Base-by-base conservation (phyloP, 495 filamentous ascomycete species). In the Zalerion maritima region DNA sequence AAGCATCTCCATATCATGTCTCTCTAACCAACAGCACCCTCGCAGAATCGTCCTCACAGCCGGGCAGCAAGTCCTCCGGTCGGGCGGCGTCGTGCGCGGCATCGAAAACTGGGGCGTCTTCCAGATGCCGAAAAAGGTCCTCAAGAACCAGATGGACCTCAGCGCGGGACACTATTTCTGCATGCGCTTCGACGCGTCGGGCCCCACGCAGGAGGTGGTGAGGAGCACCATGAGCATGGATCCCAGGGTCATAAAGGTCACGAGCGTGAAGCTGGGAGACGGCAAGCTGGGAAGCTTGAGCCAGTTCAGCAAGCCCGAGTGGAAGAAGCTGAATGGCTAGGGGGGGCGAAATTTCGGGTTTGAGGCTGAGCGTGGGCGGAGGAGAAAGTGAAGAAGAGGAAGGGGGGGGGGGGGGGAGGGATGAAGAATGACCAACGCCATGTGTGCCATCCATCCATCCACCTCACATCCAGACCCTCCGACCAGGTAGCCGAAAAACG, bases 61-160 rank as follows among this genome's bases (percentile, higher is more conserved):
- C 42, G 89, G 91, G 39, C 64, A 70, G 26, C 66, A 86, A 21
- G 70, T 97, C 56, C 80, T 97, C 41, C 66, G 69, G 34, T 69
- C 73, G 43, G 78, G 80, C 52, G 89, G 89, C 55, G 85, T 94
- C 16, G 73, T 97, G 48, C 87, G 89, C 37, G 83, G 83, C 47
- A 67, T 82, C 44, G 77, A 74, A 31, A 96, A 97, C 65, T 97
- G 89, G 89, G 91, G 91, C 44, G 62, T 73, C 36, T 92, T 86
- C 60, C 56, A 73, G 7, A 73, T 97, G 10, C 89, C 89, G 18
- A 74, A 69, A 38, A 60, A 73, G 37, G 68, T 71, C 31, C 74
- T 65, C 38, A 73, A 73, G 47, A 78, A 87, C 55, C 82, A 93
- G 57, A 69, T 74, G 33, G 66, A 67, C 32, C 77, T 96, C 62